Conservation (phyloP, 768 basidiomycete species). For the Trametes punicea region DNA sequence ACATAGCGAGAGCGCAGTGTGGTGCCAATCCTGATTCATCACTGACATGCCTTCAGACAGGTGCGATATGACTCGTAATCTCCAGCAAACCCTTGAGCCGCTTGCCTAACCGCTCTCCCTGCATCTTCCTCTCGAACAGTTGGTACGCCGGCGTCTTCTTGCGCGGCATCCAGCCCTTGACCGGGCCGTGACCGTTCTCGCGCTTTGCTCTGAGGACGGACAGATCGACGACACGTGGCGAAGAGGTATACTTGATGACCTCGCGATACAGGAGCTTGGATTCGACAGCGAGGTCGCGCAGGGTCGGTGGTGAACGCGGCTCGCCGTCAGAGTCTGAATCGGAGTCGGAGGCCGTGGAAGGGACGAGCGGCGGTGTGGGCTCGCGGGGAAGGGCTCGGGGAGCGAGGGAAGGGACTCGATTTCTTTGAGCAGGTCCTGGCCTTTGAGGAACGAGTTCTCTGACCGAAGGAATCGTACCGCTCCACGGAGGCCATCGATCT, state of each 20-base stretch:
- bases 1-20: too few species aligned
- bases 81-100: slow-evolving; percentile 70
- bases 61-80: slow-evolving; percentile 48
- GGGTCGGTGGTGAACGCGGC: slow-evolving; percentile 42
- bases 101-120: slow-evolving; percentile 68
- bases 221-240: slow-evolving; percentile 84
- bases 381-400: slow-evolving; percentile 44
- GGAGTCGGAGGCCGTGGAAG: slow-evolving; percentile 65
- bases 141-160: slow-evolving; percentile 82
- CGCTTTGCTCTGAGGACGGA: slow-evolving; percentile 54
- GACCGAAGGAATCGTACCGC: slow-evolving; percentile 90
- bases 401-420: slow-evolving; percentile 72
- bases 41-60: too few species aligned
- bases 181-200: slow-evolving; percentile 38
- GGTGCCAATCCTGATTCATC: too few species aligned
- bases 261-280: slow-evolving; percentile 87
- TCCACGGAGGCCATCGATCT: slow-evolving; percentile 89
- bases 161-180: slow-evolving; percentile 74
- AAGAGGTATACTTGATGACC: slow-evolving; percentile 80
- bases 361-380: slow-evolving; percentile 64
- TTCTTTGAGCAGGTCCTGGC: slow-evolving; percentile 84
- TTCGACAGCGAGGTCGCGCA: slow-evolving; percentile 73
- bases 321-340: slow-evolving; percentile 54
- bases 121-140: slow-evolving; percentile 69
- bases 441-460: slow-evolving; percentile 92